phyloP scores from a whole-genome alignment of 164 flowering plant species.

The Echeveria elegans region DNA sequence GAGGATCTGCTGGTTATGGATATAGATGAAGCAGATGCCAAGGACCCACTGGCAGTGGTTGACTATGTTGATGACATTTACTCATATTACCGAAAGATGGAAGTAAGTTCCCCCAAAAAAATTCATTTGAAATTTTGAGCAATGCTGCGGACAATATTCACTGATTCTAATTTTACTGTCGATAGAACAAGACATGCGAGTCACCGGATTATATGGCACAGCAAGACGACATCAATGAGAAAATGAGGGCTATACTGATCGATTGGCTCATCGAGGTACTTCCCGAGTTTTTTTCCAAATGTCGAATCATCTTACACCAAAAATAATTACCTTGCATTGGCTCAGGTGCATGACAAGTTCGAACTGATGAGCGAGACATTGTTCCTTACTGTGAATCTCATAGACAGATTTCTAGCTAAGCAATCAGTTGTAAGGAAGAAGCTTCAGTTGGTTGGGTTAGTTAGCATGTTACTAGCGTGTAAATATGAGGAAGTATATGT shows the following conservation, averaged over 20 bases:
- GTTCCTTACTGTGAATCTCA: slow-evolving; percentile 46
- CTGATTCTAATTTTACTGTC: neutral
- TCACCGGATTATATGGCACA: slow-evolving; percentile 40
- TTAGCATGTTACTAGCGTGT: slow-evolving; percentile 58
- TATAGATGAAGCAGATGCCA: slow-evolving; percentile 36
- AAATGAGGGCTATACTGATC: slow-evolving; percentile 52
- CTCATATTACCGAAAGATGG: slow-evolving; percentile 37
- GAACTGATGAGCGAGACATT: slow-evolving; percentile 52
- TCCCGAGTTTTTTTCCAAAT: neutral
- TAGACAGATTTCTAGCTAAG: slow-evolving; percentile 47
- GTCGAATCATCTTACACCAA: neutral
- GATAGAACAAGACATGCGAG: slow-evolving; percentile 39
- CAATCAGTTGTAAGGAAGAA: slow-evolving; percentile 43
- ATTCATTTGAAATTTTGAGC: no score
- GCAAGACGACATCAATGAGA: slow-evolving; percentile 53
- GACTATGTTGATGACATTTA: slow-evolving; percentile 51
- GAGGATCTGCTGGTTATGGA: slow-evolving; percentile 37
- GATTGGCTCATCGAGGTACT: slow-evolving; percentile 67
- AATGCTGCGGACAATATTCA: no score
- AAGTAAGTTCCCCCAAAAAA: no score
- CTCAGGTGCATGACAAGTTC: slow-evolving; percentile 62
- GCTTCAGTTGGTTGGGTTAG: slow-evolving; percentile 59
- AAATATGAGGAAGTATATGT: slow-evolving; percentile 65
- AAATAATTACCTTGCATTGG: neutral
- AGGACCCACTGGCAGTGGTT: slow-evolving; percentile 44